Evolutionary conservation across 768 basidiomycete species (phyloP).

Genomic region (Pleurotus salmoneostramineus): DNA sequence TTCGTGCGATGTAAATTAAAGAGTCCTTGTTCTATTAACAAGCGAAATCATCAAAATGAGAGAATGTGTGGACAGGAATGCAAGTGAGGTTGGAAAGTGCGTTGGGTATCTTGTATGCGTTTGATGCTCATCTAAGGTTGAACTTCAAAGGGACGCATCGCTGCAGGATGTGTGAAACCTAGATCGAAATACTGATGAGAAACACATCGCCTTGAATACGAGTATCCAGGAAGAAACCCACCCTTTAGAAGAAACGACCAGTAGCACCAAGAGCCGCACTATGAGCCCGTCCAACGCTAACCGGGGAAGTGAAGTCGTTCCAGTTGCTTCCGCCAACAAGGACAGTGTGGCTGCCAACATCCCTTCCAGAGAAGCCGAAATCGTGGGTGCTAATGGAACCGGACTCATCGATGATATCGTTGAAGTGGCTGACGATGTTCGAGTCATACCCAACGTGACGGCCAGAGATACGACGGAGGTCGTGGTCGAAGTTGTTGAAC

Average conservation of each 20-base stretch:
- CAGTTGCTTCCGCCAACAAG: conserved; percentile 23
- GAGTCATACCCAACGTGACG: conserved; percentile 29
- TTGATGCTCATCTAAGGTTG: background rate
- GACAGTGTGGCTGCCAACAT: conserved; percentile 23
- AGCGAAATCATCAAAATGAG: background rate
- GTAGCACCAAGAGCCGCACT: conserved; percentile 11
- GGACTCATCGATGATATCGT: conserved; percentile 22
- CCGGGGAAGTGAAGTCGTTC: conserved; percentile 19
- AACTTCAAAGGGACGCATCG: background rate
- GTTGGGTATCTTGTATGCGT: background rate
- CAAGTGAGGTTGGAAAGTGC: background rate
- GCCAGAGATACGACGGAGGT: conserved; percentile 24
- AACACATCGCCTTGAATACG: background rate
- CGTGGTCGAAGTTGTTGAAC: conserved; percentile 23
- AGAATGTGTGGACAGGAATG: background rate
- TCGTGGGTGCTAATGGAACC: conserved; percentile 24
- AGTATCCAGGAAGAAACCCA: background rate
- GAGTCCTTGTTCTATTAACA: conserved; percentile 5
- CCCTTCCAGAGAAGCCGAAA: conserved; percentile 27
- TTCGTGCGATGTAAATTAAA: background rate
- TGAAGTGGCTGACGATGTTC: conserved; percentile 23
- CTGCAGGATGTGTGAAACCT: conserved; percentile 4
- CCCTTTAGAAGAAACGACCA: background rate
- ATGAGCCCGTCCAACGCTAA: conserved; percentile 19
- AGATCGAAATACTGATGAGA: background rate